Evolutionary conservation across 257 asterid species (phyloP).

Genomic region (Anisodus tanguticus): DNA sequence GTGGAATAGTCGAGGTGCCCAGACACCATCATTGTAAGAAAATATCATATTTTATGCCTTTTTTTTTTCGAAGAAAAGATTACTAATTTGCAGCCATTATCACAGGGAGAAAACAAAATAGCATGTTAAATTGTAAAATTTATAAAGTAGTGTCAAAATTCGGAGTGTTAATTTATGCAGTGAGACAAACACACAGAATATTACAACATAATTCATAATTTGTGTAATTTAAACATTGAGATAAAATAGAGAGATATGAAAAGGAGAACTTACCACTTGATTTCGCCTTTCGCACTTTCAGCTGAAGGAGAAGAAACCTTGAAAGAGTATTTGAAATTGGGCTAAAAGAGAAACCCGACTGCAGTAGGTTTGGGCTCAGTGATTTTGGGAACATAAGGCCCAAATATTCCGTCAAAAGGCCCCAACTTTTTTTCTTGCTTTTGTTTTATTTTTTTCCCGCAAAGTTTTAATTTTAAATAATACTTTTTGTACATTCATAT

Average conservation of each 20-base stretch:
- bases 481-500: too few species aligned
- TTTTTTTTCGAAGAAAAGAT: slow-evolving; percentile 8
- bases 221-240: neutral
- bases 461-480: too few species aligned
- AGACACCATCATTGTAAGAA: neutral
- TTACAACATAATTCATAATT: neutral
- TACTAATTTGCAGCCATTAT: neutral
- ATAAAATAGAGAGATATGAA: neutral
- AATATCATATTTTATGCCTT: neutral
- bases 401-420: too few species aligned
- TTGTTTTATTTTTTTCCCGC: too few species aligned
- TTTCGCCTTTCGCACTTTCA: neutral
- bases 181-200: neutral
- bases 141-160: neutral
- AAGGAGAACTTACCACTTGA: neutral
- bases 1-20: neutral
- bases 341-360: neutral
- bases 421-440: neutral
- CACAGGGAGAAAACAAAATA: neutral
- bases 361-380: neutral
- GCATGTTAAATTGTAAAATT: neutral
- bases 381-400: neutral
- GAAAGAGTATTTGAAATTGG: neutral
- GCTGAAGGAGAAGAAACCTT: neutral
- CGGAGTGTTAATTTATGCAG: neutral